Percentiles rank a stretch among this genome's conserved stretches.
These are phyloP conservation scores for Dissophora globulifera DNA, from an alignment of 192 early-diverging fungal genomes.

Conservation along the genomic window DNA sequence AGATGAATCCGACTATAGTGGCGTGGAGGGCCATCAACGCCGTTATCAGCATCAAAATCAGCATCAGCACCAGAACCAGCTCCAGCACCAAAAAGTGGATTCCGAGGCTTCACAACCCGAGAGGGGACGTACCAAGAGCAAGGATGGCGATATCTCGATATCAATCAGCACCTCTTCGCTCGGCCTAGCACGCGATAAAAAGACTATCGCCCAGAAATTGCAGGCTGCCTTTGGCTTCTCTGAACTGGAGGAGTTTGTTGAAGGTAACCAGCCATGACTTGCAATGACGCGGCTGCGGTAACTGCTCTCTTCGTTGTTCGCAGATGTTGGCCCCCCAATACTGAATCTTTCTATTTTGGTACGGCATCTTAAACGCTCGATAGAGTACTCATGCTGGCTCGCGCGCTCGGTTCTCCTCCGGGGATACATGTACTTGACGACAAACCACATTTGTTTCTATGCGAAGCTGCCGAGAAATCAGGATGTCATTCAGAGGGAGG, in stretches of 20 bases:
- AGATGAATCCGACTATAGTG: slow-evolving; percentile 40
- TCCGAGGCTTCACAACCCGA: neutral
- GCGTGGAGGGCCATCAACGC: slow-evolving; percentile 8
- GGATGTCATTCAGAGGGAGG: slow-evolving; percentile 65
- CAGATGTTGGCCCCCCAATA: too few relatives aligned
- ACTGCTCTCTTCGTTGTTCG: too few relatives aligned
- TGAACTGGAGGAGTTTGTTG: slow-evolving; percentile 40
- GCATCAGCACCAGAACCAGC: too few relatives aligned
- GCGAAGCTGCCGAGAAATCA: slow-evolving; percentile 64
- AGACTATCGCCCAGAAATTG: slow-evolving; percentile 40
- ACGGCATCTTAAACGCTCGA: too few relatives aligned
- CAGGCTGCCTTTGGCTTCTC: slow-evolving; percentile 39
- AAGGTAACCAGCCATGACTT: slow-evolving; percentile 16
- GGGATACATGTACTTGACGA: slow-evolving; percentile 72
- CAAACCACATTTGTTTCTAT: slow-evolving; percentile 74
- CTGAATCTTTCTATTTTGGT: too few relatives aligned
- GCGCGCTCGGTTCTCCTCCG: slow-evolving; percentile 70
- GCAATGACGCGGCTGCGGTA: too few relatives aligned
- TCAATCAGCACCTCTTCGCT: slow-evolving; percentile 13
- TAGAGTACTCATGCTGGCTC: slow-evolving; percentile 76
- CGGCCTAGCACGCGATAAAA: slow-evolving; percentile 21
- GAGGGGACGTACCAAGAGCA: neutral
- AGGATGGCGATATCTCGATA: slow-evolving; percentile 11
- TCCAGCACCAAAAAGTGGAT: neutral
- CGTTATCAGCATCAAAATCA: slow-evolving; percentile 6